Conservation (phyloP, 2,329 filamentous ascomycete species). For the Fusarium sp. region DNA sequence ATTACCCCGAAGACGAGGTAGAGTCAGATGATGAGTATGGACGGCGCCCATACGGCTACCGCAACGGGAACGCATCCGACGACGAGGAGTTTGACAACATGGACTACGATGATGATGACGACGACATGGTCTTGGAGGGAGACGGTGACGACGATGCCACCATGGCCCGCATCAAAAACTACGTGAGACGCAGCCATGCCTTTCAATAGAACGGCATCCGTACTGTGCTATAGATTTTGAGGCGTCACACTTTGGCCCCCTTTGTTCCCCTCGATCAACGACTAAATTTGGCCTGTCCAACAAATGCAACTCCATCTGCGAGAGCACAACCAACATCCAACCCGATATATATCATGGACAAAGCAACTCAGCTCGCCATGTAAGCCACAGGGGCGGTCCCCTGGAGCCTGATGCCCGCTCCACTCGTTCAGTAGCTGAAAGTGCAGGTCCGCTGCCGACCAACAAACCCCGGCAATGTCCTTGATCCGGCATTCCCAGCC, state of each 20-base stretch:
- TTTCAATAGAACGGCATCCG: constrained; percentile 35
- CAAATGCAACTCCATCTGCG: neutral
- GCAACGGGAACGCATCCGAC: constrained; percentile 65
- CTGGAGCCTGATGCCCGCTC: constrained; percentile 26
- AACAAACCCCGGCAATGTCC: constrained; percentile 20
- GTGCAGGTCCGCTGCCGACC: constrained; percentile 24
- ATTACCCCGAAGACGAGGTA: constrained; percentile 85
- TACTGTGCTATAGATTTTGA: constrained; percentile 25
- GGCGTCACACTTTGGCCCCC: constrained; percentile 21
- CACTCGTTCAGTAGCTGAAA: constrained; percentile 30
- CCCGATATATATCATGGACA: neutral
- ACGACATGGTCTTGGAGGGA: constrained; percentile 53
- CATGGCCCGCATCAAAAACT: constrained; percentile 54
- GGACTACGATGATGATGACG: constrained; percentile 51
- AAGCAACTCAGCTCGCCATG: constrained; percentile 1
- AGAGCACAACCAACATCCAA: constrained; percentile 4
- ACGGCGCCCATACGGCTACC: constrained; percentile 66
- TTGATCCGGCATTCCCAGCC: constrained; percentile 5
- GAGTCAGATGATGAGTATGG: constrained; percentile 71
- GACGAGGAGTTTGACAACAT: constrained; percentile 64
- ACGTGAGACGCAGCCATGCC: constrained; percentile 50
- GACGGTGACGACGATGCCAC: constrained; percentile 51
- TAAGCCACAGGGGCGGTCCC: constrained; percentile 31
- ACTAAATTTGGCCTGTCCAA: constrained; percentile 2
- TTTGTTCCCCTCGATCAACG: constrained; percentile 6